These are phyloP conservation scores for Candida awuae DNA, from an alignment of 805 yeast genomes.

Conservation along the genomic window DNA sequence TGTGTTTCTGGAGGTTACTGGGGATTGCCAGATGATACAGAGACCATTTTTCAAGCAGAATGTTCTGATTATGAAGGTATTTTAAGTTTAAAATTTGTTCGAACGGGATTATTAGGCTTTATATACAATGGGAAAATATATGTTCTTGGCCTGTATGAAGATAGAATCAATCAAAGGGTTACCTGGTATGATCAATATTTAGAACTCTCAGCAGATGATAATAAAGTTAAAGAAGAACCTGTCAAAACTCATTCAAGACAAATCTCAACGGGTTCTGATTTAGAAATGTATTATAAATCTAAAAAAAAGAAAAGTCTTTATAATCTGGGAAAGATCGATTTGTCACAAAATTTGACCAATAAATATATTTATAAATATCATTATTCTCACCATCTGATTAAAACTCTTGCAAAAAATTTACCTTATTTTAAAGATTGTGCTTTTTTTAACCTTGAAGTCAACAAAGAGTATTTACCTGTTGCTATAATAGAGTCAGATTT, in stretches of 20 bases:
- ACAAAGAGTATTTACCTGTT: slow-evolving; percentile 75
- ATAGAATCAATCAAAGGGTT: slow-evolving; percentile 71
- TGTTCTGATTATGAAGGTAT: slow-evolving; percentile 67
- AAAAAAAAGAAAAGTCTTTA: slow-evolving; percentile 1
- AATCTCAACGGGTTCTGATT: not conserved
- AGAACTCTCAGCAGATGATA: slow-evolving; percentile 11
- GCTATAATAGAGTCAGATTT: slow-evolving; percentile 59
- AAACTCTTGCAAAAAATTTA: slow-evolving; percentile 73
- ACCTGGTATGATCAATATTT: slow-evolving; percentile 54
- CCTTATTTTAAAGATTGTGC: slow-evolving; percentile 83
- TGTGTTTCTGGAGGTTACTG: slow-evolving; percentile 87
- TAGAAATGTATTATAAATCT: slow-evolving; percentile 1
- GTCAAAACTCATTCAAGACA: not conserved
- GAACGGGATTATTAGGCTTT: slow-evolving; percentile 90
- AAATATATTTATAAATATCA: slow-evolving; percentile 45
- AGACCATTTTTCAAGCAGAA: slow-evolving; percentile 70
- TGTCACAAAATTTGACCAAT: slow-evolving; percentile 6
- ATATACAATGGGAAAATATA: slow-evolving; percentile 79
- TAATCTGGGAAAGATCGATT: slow-evolving; percentile 3
- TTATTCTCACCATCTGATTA: slow-evolving; percentile 80
- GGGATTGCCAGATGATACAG: slow-evolving; percentile 61
- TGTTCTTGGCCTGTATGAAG: slow-evolving; percentile 85
- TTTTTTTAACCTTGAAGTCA: slow-evolving; percentile 75
- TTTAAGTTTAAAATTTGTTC: slow-evolving; percentile 67
- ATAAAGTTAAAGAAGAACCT: not conserved